Evolutionary conservation across 306 rosid species (phyloP).

Genomic region (Gynostemma pentaphyllum): DNA sequence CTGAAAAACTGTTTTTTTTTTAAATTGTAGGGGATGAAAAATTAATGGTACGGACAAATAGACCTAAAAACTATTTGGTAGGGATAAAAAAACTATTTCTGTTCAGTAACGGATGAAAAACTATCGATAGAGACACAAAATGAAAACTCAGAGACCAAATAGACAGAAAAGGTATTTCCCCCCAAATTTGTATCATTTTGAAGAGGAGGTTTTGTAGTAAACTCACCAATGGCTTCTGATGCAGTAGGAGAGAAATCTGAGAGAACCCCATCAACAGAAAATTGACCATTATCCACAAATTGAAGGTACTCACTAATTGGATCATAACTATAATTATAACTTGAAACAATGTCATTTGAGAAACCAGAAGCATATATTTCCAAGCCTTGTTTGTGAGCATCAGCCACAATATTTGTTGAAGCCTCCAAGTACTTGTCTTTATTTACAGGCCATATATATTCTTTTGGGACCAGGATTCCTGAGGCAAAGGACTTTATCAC

Average conservation of each 20-base stretch:
- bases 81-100: too few species aligned
- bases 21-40: too few species aligned
- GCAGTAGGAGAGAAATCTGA: conserved; percentile 77
- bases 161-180: too few species aligned
- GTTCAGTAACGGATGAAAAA: too few species aligned
- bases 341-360: conserved; percentile 41
- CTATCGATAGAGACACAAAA: too few species aligned
- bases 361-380: conserved; percentile 84
- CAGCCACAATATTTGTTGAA: conserved; percentile 48
- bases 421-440: conserved; percentile 36
- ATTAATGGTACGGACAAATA: too few species aligned
- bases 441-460: conserved; percentile 46
- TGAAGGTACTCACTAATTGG: conserved; percentile 62
- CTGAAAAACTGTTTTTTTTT: too few species aligned
- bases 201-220: too few species aligned
- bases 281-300: conserved; percentile 40
- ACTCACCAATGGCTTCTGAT: conserved; percentile 64
- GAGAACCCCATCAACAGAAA: conserved; percentile 68
- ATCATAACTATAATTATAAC: conserved; percentile 59
- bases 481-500: conserved; percentile 52
- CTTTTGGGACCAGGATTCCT: conserved; percentile 79
- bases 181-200: too few species aligned
- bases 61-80: too few species aligned
- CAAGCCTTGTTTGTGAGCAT: conserved; percentile 74
- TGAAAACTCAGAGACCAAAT: too few species aligned